phyloP scores from a whole-genome alignment of 495 filamentous ascomycete species.

The Aspergillus cristatus region DNA sequence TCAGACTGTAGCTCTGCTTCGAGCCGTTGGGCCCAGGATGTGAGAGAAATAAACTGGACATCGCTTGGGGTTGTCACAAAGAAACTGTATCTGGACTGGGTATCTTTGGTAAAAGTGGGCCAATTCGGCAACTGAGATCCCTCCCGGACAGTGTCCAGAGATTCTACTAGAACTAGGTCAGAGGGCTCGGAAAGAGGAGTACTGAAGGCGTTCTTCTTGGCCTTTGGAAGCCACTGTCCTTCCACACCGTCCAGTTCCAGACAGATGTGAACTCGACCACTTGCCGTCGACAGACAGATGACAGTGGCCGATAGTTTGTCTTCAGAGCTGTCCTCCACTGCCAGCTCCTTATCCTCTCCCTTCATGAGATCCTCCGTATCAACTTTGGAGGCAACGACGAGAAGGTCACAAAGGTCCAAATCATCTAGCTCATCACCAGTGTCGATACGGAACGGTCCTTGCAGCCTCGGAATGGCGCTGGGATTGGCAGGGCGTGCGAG shows the following conservation, averaged over 20 bases:
- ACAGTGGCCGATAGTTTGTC: slow-evolving; percentile 62
- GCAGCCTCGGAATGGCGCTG: slow-evolving; percentile 64
- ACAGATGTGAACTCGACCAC: slow-evolving; percentile 66
- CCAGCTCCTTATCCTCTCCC: slow-evolving; percentile 42
- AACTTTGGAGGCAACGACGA: slow-evolving; percentile 44
- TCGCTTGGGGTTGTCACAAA: slow-evolving; percentile 66
- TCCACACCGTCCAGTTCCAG: slow-evolving; percentile 72
- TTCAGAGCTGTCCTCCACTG: slow-evolving; percentile 42
- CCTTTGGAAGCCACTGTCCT: slow-evolving; percentile 74
- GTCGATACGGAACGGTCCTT: slow-evolving; percentile 75
- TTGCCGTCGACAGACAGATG: slow-evolving; percentile 65
- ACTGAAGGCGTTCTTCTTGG: slow-evolving; percentile 33
- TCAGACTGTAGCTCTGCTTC: slow-evolving; percentile 64
- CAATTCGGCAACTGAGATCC: slow-evolving; percentile 45
- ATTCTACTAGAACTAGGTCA: slow-evolving; percentile 41
- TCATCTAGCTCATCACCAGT: slow-evolving; percentile 56
- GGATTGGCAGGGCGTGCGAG: slow-evolving; percentile 62
- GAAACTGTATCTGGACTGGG: slow-evolving; percentile 64
- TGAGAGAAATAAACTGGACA: slow-evolving; percentile 60
- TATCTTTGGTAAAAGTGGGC: slow-evolving; percentile 67
- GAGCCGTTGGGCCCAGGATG: slow-evolving; percentile 65
- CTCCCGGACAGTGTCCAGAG: slow-evolving; percentile 50
- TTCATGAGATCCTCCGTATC: slow-evolving; percentile 43
- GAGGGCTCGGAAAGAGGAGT: slow-evolving; percentile 30
- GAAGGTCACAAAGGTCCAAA: slow-evolving; percentile 56